A percentile compares a stretch with the other conserved stretches of the same genome.
Evolutionary conservation across 1,284 basidiomycete species (phyloP).

Genomic region (Pulveroboletus sp.): DNA sequence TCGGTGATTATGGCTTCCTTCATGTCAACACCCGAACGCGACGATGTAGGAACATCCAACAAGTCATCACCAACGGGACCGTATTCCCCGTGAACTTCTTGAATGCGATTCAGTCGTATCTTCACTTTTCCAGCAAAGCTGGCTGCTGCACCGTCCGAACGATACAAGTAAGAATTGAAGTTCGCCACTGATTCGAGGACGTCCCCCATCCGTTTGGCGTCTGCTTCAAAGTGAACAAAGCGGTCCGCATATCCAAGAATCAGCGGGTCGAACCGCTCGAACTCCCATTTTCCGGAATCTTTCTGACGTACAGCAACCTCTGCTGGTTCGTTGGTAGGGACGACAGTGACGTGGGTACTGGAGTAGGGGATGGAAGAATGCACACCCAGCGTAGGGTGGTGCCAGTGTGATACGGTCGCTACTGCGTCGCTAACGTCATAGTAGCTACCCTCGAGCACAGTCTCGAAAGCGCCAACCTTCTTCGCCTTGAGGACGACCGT

Average conservation of each 20-base stretch:
- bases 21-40: slow-evolving; percentile 1
- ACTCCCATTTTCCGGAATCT: slow-evolving; percentile 10
- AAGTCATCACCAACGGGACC: slow-evolving; percentile 16
- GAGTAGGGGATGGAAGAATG: slow-evolving; percentile 10
- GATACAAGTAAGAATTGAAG: slow-evolving; percentile 27
- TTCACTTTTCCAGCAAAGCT: slow-evolving; percentile 17
- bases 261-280: slow-evolving; percentile 23
- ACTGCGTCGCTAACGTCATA: slow-evolving; percentile 4
- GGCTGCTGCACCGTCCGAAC: slow-evolving; percentile 1
- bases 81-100: neutral
- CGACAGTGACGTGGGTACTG: slow-evolving; percentile 2
- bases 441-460: slow-evolving; percentile 10
- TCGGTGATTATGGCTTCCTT: slow-evolving; percentile 19
- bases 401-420: slow-evolving; percentile 21
- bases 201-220: neutral
- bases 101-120: slow-evolving; percentile 13
- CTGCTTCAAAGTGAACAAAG: slow-evolving; percentile 7
- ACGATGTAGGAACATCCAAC: slow-evolving; percentile 2
- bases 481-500: slow-evolving; percentile 13
- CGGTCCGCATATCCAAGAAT: slow-evolving; percentile 7
- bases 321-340: slow-evolving; percentile 10
- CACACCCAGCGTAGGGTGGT: slow-evolving; percentile 10
- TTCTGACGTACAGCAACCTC: slow-evolving; percentile 4
- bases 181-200: slow-evolving; percentile 22
- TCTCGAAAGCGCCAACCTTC: slow-evolving; percentile 14